Evolutionary conservation across 1,139 yeast genomes (phyloP).

Genomic region (Kluyveromyces sp.): DNA sequence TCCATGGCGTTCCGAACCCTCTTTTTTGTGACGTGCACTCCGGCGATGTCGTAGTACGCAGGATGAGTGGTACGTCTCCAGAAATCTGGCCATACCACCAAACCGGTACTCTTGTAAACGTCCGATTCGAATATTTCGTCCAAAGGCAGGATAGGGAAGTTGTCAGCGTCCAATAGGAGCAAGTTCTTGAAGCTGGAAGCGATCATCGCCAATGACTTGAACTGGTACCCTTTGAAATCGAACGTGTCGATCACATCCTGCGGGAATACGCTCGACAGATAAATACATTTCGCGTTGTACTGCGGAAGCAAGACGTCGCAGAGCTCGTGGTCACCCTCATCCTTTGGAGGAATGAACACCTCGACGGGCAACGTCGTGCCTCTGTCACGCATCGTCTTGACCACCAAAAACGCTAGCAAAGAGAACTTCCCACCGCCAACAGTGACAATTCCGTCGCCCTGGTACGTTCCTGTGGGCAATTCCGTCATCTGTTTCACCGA

Average conservation of each 20-base stretch:
- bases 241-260: conserved; percentile 38
- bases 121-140: conserved; percentile 47
- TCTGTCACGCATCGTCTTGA: conserved; percentile 54
- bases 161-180: conserved; percentile 72
- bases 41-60: conserved; percentile 58
- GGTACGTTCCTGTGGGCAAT: conserved; percentile 42
- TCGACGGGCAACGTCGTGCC: conserved; percentile 71
- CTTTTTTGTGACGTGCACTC: conserved; percentile 37
- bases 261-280: conserved; percentile 52
- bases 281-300: conserved; percentile 63
- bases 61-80: conserved; percentile 76
- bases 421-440: conserved; percentile 79
- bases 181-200: conserved; percentile 73
- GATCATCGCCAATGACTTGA: conserved; percentile 67
- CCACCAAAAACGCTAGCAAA: conserved; percentile 61
- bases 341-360: conserved; percentile 58
- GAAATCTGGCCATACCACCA: conserved; percentile 77
- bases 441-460: conserved; percentile 73
- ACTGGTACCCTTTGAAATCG: conserved; percentile 66
- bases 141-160: conserved; percentile 55
- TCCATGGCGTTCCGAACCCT: conserved; percentile 40
- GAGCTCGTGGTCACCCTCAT: conserved; percentile 60
- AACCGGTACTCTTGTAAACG: conserved; percentile 49
- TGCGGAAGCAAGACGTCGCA: conserved; percentile 62
- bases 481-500: conserved; percentile 39